These are phyloP conservation scores for Cyathus olla DNA, from an alignment of 1,284 basidiomycete species.

Conservation along the genomic window DNA sequence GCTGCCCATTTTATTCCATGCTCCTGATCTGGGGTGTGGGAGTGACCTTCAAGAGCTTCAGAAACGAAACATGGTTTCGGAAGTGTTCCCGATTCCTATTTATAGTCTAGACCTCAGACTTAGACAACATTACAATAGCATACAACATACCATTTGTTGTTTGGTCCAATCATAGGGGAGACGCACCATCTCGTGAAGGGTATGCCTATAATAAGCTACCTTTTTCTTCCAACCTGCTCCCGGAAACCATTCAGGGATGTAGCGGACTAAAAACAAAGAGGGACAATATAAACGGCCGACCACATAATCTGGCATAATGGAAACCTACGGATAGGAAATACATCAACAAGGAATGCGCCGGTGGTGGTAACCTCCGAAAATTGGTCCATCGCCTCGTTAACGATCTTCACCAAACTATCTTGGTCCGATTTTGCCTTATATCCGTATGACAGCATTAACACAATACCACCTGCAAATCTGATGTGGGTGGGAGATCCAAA, in stretches of 20 bases:
- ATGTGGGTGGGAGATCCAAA: too few relatives aligned
- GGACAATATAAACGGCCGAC: neutral
- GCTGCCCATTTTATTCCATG: slow-evolving; percentile 34
- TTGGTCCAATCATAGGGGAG: slow-evolving; percentile 49
- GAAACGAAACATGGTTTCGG: slow-evolving; percentile 24
- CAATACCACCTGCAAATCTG: slow-evolving; percentile 51
- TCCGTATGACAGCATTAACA: slow-evolving; percentile 52
- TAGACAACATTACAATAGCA: neutral
- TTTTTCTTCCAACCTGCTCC: slow-evolving; percentile 31
- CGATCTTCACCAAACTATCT: slow-evolving; percentile 51
- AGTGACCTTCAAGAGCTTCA: slow-evolving; percentile 17
- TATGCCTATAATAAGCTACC: slow-evolving; percentile 40
- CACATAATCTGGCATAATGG: neutral
- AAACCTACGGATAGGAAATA: slow-evolving; percentile 47
- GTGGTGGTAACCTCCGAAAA: slow-evolving; percentile 48
- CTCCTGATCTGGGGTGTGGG: slow-evolving; percentile 19
- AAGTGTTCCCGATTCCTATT: slow-evolving; percentile 27
- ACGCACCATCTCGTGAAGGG: slow-evolving; percentile 40
- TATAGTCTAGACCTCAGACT: neutral
- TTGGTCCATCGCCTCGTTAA: slow-evolving; percentile 46
- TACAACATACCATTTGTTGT: slow-evolving; percentile 48
- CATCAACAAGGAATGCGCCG: slow-evolving; percentile 52
- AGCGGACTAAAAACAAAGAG: slow-evolving; percentile 40
- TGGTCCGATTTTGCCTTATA: slow-evolving; percentile 48
- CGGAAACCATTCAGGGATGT: slow-evolving; percentile 42